Evolutionary conservation across 176 grass and related monocot genomes (phyloP).

Genomic region (Aegilops longissima): DNA sequence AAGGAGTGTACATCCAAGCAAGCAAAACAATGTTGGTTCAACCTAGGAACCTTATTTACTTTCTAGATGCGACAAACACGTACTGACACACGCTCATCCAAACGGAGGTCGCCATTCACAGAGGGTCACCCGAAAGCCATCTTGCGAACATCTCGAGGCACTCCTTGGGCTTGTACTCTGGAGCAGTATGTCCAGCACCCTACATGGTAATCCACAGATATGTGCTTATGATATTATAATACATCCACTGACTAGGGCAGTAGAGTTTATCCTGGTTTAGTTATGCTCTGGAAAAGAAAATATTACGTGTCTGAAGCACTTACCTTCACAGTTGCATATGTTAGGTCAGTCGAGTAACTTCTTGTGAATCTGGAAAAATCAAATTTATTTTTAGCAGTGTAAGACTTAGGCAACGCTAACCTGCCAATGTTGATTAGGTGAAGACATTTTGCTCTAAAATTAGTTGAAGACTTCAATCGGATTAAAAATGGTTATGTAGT

Average conservation of each 20-base stretch:
- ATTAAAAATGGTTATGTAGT: neutral
- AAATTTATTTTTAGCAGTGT: neutral
- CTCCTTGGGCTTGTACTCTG: conserved; percentile 49
- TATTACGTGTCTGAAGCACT: neutral
- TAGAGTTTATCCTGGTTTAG: neutral
- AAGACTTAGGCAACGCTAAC: neutral
- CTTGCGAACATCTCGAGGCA: conserved; percentile 34
- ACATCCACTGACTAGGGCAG: neutral
- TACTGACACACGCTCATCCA: neutral
- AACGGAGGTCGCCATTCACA: neutral
- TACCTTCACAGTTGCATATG: conserved; percentile 66
- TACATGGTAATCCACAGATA: neutral
- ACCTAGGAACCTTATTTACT: neutral
- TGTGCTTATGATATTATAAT: neutral
- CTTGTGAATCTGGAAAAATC: conserved; percentile 40
- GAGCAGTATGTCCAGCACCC: conserved; percentile 59
- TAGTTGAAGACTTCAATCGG: no score
- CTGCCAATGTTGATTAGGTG: neutral
- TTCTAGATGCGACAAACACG: neutral
- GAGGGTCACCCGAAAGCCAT: conserved; percentile 36
- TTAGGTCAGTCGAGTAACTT: conserved; percentile 49
- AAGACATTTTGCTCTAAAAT: neutral
- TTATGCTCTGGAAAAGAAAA: neutral
- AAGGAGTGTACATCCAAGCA: neutral
- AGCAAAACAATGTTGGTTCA: neutral